Conservation (phyloP, 2,329 filamentous ascomycete genomes). For the Gremmenia infestans region DNA sequence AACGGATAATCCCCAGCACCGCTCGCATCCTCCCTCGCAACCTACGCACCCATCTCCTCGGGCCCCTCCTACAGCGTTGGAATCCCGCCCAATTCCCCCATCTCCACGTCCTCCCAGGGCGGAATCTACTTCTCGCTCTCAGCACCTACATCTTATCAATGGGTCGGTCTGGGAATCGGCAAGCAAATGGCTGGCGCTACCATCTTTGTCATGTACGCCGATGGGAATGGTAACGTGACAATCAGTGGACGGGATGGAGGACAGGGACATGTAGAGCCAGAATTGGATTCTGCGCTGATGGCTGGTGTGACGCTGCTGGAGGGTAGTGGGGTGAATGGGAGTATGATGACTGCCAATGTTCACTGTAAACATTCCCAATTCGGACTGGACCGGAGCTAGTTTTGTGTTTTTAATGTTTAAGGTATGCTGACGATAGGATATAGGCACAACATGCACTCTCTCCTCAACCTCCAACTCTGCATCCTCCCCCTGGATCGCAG, state of each 20-base stretch:
- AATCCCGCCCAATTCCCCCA: constrained; percentile 29
- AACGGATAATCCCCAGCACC: constrained; percentile 8
- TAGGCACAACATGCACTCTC: constrained; percentile 23
- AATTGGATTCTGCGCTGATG: constrained; percentile 38
- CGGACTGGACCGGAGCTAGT: background rate
- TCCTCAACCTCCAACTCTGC: constrained; percentile 14
- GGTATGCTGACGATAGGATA: too few species aligned
- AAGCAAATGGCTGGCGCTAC: constrained; percentile 48
- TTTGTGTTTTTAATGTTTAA: too few species aligned
- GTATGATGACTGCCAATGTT: constrained; percentile 53
- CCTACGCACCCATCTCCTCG: constrained; percentile 15
- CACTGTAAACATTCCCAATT: constrained; percentile 36
- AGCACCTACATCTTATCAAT: constrained; percentile 48
- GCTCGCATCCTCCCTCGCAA: constrained; percentile 13
- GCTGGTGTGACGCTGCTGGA: constrained; percentile 41
- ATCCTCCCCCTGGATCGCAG: constrained; percentile 25
- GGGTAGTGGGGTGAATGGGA: constrained; percentile 48
- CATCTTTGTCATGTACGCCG: constrained; percentile 56
- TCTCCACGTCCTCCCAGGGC: constrained; percentile 44
- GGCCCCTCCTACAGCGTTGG: constrained; percentile 23
- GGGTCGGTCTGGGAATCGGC: constrained; percentile 55
- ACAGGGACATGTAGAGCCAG: constrained; percentile 40
- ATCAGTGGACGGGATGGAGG: constrained; percentile 46
- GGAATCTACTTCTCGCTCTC: constrained; percentile 54
- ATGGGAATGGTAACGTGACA: constrained; percentile 47